Base-by-base conservation (phyloP, 1,139 yeast genomes). In the Yamadazyma membranifaciens region DNA sequence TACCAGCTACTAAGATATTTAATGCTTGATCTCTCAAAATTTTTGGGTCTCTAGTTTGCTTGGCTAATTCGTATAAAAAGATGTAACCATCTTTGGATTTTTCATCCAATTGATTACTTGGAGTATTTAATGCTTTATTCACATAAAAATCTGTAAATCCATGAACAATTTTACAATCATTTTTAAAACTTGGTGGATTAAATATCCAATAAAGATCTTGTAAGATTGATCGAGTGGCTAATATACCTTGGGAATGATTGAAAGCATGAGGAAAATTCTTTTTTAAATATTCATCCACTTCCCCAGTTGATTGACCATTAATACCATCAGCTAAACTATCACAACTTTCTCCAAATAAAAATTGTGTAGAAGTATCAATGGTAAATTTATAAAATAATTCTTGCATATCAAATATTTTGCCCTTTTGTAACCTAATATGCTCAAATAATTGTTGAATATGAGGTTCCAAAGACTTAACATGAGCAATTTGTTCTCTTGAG, bases 311-410 rank as follows among this genome's bases (percentile, higher is more conserved):
- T 6, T 42, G 43, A 4, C 51, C 50, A 14, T 56, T 60, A 36
- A 59, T 51, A 12, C 56, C 62, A 41, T 62, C 65, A 26, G 55
- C 49, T 42, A 75, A 63, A n/a, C 68, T 57, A 37, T 63, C 62
- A 9, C 73, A 74, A 6, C 77, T 66, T 50, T 72, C 76, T 11
- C 83, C 83, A 57, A 78, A 77, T 48, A 78, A 60, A 49, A 76
- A 75, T 54, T 78, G 81, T 6, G 81, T 73, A 6, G 82, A 73
- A n/a, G 78, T 67, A 52, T 78, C 83, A 41, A 78, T 63, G 3
- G 83, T 78, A 37, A 78, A 60, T 42, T 57, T 57, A 56, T 67
- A 76, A 52, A 75, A 74, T 40, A 73, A 59, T 22, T 59, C 64
- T 50, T 75, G 80, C 24, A 75, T 54, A 43, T 78, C 79, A 44